Conservation (phyloP, 306 rosid species). For the Fragaria vesca region DNA sequence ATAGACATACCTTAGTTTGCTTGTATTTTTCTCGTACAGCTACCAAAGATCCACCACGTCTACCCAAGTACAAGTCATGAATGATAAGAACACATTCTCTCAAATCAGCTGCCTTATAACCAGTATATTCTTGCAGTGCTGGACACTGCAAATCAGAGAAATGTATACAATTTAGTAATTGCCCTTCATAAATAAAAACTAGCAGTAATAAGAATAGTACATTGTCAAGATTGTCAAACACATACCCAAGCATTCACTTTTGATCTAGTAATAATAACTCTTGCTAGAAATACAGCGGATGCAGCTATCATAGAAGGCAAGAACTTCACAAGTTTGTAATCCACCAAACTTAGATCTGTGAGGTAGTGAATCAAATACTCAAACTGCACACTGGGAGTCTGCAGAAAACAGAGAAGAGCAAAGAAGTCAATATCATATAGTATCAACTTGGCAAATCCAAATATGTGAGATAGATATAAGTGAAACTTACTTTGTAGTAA, state of each 20-base stretch:
- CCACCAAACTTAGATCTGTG: slow-evolving; percentile 83
- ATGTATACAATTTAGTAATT: slow-evolving; percentile 11
- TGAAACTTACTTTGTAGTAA: slow-evolving; percentile 47
- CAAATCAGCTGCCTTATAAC: slow-evolving; percentile 61
- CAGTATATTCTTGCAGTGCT: slow-evolving; percentile 40
- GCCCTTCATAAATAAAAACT: background rate
- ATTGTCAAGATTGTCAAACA: background rate
- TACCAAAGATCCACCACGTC: slow-evolving; percentile 63
- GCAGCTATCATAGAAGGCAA: slow-evolving; percentile 93
- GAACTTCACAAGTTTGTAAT: slow-evolving; percentile 70
- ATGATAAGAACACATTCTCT: slow-evolving; percentile 59
- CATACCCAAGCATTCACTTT: slow-evolving; percentile 79
- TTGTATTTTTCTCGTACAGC: slow-evolving; percentile 88
- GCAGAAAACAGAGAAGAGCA: slow-evolving; percentile 22
- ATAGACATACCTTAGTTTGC: slow-evolving; percentile 57
- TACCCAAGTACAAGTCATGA: slow-evolving; percentile 71
- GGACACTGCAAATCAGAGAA: slow-evolving; percentile 39
- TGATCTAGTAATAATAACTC: slow-evolving; percentile 46
- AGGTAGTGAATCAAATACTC: slow-evolving; percentile 70
- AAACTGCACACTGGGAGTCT: slow-evolving; percentile 52
- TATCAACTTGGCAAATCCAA: background rate
- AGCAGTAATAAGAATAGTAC: background rate
- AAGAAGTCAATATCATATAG: slow-evolving; percentile 23
- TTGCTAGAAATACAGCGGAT: slow-evolving; percentile 63
- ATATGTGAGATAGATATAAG: no score